These are phyloP conservation scores for Diospyros kaki DNA, from an alignment of 148 eudicot genomes.

Conservation along the genomic window DNA sequence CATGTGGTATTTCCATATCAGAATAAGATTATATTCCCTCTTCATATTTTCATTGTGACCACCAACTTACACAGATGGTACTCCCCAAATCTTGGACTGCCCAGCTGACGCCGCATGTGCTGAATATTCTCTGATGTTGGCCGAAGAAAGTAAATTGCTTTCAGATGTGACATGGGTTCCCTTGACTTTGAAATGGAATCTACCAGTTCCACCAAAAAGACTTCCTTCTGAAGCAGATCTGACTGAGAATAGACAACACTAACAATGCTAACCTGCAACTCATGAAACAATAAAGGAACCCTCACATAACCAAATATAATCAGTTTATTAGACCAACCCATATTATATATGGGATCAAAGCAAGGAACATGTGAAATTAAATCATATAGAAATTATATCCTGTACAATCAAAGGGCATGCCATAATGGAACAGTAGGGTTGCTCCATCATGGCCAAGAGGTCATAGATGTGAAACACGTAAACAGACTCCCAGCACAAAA, in stretches of 20 bases:
- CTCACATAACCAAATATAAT: background rate
- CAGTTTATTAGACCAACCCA: background rate
- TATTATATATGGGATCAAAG: too few species aligned
- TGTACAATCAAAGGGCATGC: too few species aligned
- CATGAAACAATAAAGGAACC: background rate
- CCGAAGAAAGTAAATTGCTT: conserved; percentile 86
- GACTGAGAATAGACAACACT: conserved; percentile 96
- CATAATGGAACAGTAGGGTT: too few species aligned
- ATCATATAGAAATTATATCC: background rate
- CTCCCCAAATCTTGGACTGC: conserved; percentile 91
- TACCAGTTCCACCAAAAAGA: conserved; percentile 81
- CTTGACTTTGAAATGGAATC: conserved; percentile 87
- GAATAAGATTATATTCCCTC: background rate
- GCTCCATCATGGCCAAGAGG: too few species aligned
- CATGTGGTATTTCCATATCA: background rate
- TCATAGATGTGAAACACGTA: too few species aligned
- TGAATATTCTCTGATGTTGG: conserved; percentile 83
- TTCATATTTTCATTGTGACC: background rate
- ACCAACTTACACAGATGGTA: conserved; percentile 79
- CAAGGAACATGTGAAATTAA: background rate
- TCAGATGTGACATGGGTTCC: conserved; percentile 96
- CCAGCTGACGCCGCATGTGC: conserved; percentile 78
- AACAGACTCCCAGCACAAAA: too few species aligned
- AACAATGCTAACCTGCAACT: conserved; percentile 59
- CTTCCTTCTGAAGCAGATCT: conserved; percentile 93